Evolutionary conservation across 805 yeast species (phyloP), one percentile per base, ranked within the genome.

Genomic region (Sugiyamaella boreocaroliniensis): DNA sequence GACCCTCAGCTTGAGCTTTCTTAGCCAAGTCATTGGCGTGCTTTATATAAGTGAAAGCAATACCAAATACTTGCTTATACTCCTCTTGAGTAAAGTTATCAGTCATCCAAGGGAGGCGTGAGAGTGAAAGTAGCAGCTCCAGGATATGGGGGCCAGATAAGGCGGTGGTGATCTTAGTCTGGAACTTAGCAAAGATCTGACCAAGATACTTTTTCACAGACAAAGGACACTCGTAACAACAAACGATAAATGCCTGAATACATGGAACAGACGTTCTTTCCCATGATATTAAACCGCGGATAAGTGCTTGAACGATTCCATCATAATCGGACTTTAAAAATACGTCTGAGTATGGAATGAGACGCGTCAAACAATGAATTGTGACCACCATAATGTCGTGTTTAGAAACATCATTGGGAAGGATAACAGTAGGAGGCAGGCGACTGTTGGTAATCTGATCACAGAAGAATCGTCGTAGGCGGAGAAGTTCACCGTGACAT

Each of bases 151-250:
- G 79, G 55, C 84, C 76, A 1, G 92, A 82, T 58, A 78, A 80
- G 0, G 82, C 74, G 58, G 81, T 80, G 0, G 95, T 81, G 40
- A 89, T 79, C 62, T 86, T 78, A 5, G 86, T 83, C 61, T 87
- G 95, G 41, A 89, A 68, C 49, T 79, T 79, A n/a, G 85, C 79
- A 55, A 89, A 73, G 10, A 89, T 80, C n/a, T 80, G 81, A 8
- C 82, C 74, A 37, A 88, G 64, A 59, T 74, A 84, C 61, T 83
- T 82, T 64, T 83, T 85, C 51, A 89, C 75, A 0, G 92, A 80
- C 10, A 75, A 64, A 0, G 96, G 95, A 34, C 86, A 74, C 63
- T 87, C 96, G 64, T 85, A 88, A 64, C 95, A 85, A 59, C 92
- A 85, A 2, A 85, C 75, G 4, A 85, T 81, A 53, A 90, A 70